Evolutionary conservation across 2,329 filamentous ascomycete genomes (phyloP).

Genomic region (Pseudocercospora musae): DNA sequence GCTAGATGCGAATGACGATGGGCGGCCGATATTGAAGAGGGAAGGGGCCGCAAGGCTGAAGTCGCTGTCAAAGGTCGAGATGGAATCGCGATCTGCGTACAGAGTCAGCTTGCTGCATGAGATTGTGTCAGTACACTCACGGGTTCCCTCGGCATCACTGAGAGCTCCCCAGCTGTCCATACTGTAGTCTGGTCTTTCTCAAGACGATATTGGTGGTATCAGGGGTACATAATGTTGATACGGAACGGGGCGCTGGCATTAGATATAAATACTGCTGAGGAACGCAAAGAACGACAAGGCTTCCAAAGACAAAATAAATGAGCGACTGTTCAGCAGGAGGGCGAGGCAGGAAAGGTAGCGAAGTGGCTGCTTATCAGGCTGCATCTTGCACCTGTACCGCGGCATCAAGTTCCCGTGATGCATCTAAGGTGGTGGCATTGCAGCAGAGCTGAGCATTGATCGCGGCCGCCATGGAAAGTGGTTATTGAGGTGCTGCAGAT

Average conservation of each 20-base stretch:
- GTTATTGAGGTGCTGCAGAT: background rate
- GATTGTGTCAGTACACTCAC: background rate
- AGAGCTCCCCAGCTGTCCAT: background rate
- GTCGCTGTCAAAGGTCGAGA: constrained; percentile 10
- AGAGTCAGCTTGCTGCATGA: background rate
- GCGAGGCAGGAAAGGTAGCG: background rate
- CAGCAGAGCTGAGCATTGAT: background rate
- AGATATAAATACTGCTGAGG: background rate
- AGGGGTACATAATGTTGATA: background rate
- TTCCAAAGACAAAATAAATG: background rate
- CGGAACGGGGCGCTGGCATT: background rate
- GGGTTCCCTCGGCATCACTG: background rate
- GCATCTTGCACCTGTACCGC: background rate
- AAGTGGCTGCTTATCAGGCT: constrained; percentile 1
- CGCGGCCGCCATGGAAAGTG: background rate
- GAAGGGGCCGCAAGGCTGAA: constrained; percentile 2
- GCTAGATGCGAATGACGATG: constrained; percentile 3
- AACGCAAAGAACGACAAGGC: background rate
- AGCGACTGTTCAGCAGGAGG: background rate
- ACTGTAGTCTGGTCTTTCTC: background rate
- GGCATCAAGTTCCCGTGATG: background rate
- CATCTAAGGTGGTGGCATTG: background rate
- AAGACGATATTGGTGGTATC: background rate
- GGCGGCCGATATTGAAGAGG: constrained; percentile 5
- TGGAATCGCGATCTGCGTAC: constrained; percentile 1